Conservation (phyloP, 495 filamentous ascomycete genomes). For the Xylaria flabelliformis region DNA sequence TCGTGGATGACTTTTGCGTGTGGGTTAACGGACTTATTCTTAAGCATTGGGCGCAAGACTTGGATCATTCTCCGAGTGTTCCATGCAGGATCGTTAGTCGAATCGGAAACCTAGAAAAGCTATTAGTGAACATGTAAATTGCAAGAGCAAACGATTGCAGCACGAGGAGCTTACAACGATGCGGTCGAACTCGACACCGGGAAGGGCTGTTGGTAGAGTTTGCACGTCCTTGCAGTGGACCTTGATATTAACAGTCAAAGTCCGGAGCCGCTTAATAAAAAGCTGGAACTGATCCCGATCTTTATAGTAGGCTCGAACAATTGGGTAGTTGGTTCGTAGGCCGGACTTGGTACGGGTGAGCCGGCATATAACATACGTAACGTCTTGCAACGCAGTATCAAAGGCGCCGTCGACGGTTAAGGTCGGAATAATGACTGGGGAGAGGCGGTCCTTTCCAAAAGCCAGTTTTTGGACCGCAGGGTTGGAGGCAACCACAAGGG, state of each 20-base stretch:
- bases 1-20: neutral
- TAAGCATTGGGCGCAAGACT: neutral
- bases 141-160: neutral
- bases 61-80: neutral
- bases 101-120: neutral
- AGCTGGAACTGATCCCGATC: constrained; percentile 10
- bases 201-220: neutral
- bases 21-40: neutral
- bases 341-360: constrained; percentile 43
- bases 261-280: neutral
- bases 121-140: neutral
- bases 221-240: neutral
- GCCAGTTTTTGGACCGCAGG: constrained; percentile 36
- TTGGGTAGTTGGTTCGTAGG: constrained; percentile 29
- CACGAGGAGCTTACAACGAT: neutral
- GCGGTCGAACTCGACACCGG: neutral
- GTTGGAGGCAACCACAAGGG: constrained; percentile 34
- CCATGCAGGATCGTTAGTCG: neutral
- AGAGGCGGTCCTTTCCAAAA: constrained; percentile 34
- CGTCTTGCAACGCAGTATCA: constrained; percentile 51
- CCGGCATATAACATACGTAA: constrained; percentile 57
- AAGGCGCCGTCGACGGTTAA: constrained; percentile 49
- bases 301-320: constrained; percentile 42
- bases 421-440: constrained; percentile 52
- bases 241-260: neutral